Evolutionary conservation across 2,329 filamentous ascomycete genomes (phyloP).

Genomic region (Hypocreales sp.): DNA sequence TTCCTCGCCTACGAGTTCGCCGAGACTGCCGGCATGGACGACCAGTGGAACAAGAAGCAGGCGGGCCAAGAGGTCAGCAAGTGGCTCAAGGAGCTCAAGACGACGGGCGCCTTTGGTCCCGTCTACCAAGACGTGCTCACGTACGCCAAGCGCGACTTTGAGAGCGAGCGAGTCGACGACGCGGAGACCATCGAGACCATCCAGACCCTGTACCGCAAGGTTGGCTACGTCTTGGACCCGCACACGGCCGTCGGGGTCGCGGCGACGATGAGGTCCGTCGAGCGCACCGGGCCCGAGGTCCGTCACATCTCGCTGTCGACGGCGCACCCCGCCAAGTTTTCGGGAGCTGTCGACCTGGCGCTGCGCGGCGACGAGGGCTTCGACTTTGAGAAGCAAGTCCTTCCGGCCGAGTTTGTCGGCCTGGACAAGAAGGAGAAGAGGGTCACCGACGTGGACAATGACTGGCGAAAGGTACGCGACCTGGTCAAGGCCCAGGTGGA

Average conservation of each 20-base stretch:
- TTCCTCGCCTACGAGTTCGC: constrained; percentile 69
- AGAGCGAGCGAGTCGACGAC: constrained; percentile 60
- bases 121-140: constrained; percentile 62
- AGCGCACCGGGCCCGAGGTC: constrained; percentile 32
- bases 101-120: constrained; percentile 60
- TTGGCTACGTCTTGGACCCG: constrained; percentile 76
- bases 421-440: constrained; percentile 62
- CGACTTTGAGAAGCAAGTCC: constrained; percentile 56
- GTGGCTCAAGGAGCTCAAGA: constrained; percentile 74
- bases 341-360: constrained; percentile 66
- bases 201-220: constrained; percentile 37
- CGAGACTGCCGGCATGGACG: constrained; percentile 41
- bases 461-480: constrained; percentile 60
- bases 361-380: constrained; percentile 58
- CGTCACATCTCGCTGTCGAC: constrained; percentile 80
- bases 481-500: constrained; percentile 63
- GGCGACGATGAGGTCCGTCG: constrained; percentile 55
- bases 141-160: constrained; percentile 58
- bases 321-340: constrained; percentile 92
- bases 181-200: constrained; percentile 52
- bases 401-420: constrained; percentile 70
- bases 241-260: constrained; percentile 81
- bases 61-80: constrained; percentile 59
- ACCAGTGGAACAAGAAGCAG: constrained; percentile 50
- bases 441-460: constrained; percentile 52